Base-by-base conservation (phyloP, 305 asterid genomes). In the Coffea humblotiana region DNA sequence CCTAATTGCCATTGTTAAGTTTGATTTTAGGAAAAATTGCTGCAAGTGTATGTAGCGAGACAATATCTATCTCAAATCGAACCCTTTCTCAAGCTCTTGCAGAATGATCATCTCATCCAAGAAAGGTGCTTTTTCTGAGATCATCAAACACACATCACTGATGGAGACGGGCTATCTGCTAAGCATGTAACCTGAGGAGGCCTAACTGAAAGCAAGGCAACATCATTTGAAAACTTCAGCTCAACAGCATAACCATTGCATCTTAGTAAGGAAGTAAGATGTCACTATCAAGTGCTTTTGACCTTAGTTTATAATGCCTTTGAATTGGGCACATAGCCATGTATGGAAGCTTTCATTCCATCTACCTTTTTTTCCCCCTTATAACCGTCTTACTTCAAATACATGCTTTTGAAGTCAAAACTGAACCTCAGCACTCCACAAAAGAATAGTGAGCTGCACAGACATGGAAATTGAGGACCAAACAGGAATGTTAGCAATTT, bases 401-500 rank as follows among this genome's bases (percentile, higher is more conserved):
- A 51, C 48, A 37, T 21, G 25, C 21, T 23, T 23, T 51, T 52
- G 72, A 23, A 52, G 75, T 51, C 45, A 14, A 68, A 77, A 14
- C 48, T 70, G 70, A 54, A 54, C 25, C 76, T 69, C 35, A 60
- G 60, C 35, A 54, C 69, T 78, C 71, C 10, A 51, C 54, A 37
- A 49, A 47, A 68, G 29, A 6, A 1, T 69, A 23, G 35, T 21
- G 37, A 78, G n/a, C 69, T 69, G 75, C 68, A 52, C 12, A 48
- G 5, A 29, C 47, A 67, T 1, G 52, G 37, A 54, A 21, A 52
- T 32, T 16, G 4, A 68, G 19, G 45, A 78, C 51, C 25, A 54
- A 69, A 52, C 23, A 35, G 72, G 48, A 70, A 77, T 12, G 48
- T 66, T 68, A 49, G 40, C 81, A 68, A 14, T 12, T 23, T 47